Evolutionary conservation across 2,329 filamentous ascomycete species (phyloP), one percentile per base, ranked within the genome.

Genomic region (Aspergillus sp.): DNA sequence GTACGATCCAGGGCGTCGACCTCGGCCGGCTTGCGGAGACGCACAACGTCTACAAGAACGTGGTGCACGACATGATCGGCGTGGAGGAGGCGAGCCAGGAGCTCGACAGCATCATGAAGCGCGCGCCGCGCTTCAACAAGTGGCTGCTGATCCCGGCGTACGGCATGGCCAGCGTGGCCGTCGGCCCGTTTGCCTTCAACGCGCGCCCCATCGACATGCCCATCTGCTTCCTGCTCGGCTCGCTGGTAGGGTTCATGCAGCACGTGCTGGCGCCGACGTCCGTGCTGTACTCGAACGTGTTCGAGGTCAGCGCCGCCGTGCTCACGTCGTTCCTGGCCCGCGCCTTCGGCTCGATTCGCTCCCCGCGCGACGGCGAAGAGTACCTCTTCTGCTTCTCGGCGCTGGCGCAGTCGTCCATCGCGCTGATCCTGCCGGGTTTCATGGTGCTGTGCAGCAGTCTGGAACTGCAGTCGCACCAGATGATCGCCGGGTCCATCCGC

Each of bases 171-270:
- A 89, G 87, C 13, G 85, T 83, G 0, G 82, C 79, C 2, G 88
- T 93, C 1, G 89, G 87, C 0, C 89, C 89, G 0, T 93, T 93
- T 62, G 87, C 87, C 4, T 94, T 93, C 63, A 76, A 84, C 51
- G 88, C 87, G 5, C 82, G 88, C 3, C 82, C 85, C 38, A 87
- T 92, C 62, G 90, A 95, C 66, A 74, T 94, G 54, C 89, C 88
- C 0, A 80, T 92, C 24, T 84, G 85, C 36, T 93, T 93, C 66
- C 52, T 89, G 0, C 78, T 94, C 0, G 90, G 89, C 2, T 85
- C 82, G 60, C 74, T 90, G 22, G 78, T 94, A 2, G 89, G 89
- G 1, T 73, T 85, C 49, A 76, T 94, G 53, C 88, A 93, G 65
- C 81, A 92, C 11, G 80, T 89, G 26, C 74, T 90, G 5, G 86